phyloP scores from a whole-genome alignment of 2,329 filamentous ascomycete genomes.

The Phoma sp. region DNA sequence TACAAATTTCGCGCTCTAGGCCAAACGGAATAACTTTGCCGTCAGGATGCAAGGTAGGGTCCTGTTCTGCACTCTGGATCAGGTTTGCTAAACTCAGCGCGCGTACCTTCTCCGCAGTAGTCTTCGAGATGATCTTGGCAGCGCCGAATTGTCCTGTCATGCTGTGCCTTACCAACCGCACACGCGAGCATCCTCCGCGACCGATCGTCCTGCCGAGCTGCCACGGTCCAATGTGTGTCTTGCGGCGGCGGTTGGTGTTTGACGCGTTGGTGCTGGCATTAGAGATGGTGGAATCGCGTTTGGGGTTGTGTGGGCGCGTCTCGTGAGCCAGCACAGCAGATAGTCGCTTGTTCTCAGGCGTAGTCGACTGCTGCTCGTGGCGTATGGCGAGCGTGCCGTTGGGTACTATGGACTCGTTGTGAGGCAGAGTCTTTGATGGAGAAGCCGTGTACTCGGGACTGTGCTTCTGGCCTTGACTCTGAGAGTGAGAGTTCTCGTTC shows the following conservation, averaged over 20 bases:
- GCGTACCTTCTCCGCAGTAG: constrained; percentile 77
- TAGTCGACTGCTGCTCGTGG: constrained; percentile 37
- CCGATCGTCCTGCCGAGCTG: constrained; percentile 88
- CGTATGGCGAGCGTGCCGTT: constrained; percentile 54
- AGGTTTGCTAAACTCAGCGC: constrained; percentile 86
- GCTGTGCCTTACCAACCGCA: constrained; percentile 83
- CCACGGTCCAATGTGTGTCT: constrained; percentile 91
- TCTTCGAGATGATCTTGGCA: constrained; percentile 92
- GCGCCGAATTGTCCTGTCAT: constrained; percentile 82
- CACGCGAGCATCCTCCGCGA: constrained; percentile 86
- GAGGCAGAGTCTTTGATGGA: constrained; percentile 42
- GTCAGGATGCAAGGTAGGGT: constrained; percentile 61
- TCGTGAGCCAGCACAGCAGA: constrained; percentile 60
- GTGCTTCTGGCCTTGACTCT: constrained; percentile 30
- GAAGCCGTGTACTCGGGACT: constrained; percentile 24
- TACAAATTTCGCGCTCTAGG: constrained; percentile 92
- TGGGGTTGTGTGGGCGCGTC: constrained; percentile 56
- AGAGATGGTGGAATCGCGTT: constrained; percentile 61
- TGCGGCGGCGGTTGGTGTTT: constrained; percentile 59
- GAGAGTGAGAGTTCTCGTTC: constrained; percentile 37
- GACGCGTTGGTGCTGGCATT: constrained; percentile 63
- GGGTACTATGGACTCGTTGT: constrained; percentile 55
- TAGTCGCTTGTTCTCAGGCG: constrained; percentile 60
- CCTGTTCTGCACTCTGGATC: constrained; percentile 72
- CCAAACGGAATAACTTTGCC: constrained; percentile 81